phyloP scores from a whole-genome alignment of 768 basidiomycete species.

The Amanita jacksonii region DNA sequence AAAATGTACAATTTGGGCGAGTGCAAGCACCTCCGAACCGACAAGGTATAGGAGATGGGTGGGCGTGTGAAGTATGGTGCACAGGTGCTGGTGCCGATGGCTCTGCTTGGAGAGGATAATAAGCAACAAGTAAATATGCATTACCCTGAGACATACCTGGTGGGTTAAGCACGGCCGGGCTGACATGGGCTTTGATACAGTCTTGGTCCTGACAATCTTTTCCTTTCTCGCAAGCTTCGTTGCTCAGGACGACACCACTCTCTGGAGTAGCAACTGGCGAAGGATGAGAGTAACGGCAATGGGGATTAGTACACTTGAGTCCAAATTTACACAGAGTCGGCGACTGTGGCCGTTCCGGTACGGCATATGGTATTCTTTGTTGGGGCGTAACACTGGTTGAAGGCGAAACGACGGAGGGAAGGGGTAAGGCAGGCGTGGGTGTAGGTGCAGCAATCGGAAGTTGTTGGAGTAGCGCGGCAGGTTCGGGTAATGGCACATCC shows the following conservation, averaged over 20 bases:
- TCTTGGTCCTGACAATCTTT: conserved; percentile 90
- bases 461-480: conserved; percentile 6
- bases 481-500: conserved; percentile 3
- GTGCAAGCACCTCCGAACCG: conserved; percentile 68
- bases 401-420: conserved; percentile 15
- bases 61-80: conserved; percentile 19
- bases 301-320: conserved; percentile 81
- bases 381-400: conserved; percentile 19
- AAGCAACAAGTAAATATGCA: conserved; percentile 8
- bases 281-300: conserved; percentile 90
- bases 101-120: conserved; percentile 22
- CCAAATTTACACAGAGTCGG: conserved; percentile 92
- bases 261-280: conserved; percentile 95
- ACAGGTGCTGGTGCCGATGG: conserved; percentile 28
- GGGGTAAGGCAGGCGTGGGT: conserved; percentile 17
- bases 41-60: conserved; percentile 36
- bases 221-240: conserved; percentile 85
- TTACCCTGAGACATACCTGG: conserved; percentile 33
- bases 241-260: conserved; percentile 90
- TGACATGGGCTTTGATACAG: conserved; percentile 86
- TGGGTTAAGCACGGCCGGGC: conserved; percentile 70
- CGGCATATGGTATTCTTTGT: conserved; percentile 37
- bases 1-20: conserved; percentile 56
- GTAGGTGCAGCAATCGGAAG: conserved; percentile 15
- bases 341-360: conserved; percentile 76